Conservation (phyloP, 2,329 filamentous ascomycete genomes). For the Xylariaceae sp. region DNA sequence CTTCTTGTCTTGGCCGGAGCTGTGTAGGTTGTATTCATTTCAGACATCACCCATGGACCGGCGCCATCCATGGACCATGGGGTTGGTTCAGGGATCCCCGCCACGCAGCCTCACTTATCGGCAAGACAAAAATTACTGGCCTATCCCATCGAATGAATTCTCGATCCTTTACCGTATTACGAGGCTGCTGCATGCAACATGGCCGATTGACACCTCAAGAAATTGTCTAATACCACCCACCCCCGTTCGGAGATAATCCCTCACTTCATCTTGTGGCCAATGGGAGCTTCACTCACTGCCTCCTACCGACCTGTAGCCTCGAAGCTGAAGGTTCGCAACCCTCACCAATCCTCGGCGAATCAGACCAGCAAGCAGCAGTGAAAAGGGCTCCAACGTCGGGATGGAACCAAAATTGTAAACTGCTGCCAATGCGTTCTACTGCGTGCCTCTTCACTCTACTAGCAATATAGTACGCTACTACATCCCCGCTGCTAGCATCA, state of each 20-base stretch:
- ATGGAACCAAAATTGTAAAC: background rate
- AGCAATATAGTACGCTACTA: background rate
- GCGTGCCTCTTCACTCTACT: background rate
- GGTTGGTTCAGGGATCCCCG: conserved; percentile 31
- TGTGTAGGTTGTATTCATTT: conserved; percentile 26
- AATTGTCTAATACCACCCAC: conserved; percentile 34
- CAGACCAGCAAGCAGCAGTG: background rate
- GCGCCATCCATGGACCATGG: too few relatives aligned
- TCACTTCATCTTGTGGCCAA: conserved; percentile 24
- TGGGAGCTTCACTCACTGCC: conserved; percentile 1
- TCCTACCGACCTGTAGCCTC: conserved; percentile 21
- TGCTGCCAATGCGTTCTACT: background rate
- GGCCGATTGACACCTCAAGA: conserved; percentile 31
- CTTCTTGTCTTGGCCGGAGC: conserved; percentile 17
- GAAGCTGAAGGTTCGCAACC: conserved; percentile 29
- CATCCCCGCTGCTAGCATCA: background rate
- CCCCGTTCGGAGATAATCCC: conserved; percentile 37
- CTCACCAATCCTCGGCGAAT: conserved; percentile 13
- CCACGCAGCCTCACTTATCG: conserved; percentile 41
- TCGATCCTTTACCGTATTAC: conserved; percentile 34
- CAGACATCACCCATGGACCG: too few relatives aligned
- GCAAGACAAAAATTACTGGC: conserved; percentile 34
- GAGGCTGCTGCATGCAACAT: conserved; percentile 40
- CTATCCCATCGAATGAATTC: conserved; percentile 32
- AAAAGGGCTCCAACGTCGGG: conserved; percentile 1